Evolutionary conservation across 179 eudicot species (phyloP), one percentile per base, ranked within the genome.

Genomic region (Sideroxylon spinosum): DNA sequence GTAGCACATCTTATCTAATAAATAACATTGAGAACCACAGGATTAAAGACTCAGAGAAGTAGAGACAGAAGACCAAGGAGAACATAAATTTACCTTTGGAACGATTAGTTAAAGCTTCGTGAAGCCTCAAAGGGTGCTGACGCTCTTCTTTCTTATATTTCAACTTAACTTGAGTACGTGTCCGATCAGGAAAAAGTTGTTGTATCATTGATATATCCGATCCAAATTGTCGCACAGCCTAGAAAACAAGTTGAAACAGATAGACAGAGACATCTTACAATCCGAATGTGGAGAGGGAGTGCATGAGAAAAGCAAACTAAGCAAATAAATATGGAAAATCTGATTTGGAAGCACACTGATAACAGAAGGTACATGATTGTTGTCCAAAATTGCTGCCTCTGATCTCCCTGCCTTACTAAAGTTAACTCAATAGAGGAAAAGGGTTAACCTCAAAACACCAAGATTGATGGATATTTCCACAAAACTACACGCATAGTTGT

Each of bases 141-240:
- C 89, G 87, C 78, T 93, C 95, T 83, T 93, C 98, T 82, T 89
- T 90, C 83, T 90, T 93, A 68, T 85, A 93, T 74, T 93, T 93
- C 81, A 89, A 80, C 85, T 88, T 88, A 73, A 93, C 80, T 67
- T 93, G 95, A 13, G 79, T 83, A 49, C 93, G 95, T 7, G 88
- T 84, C 37, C 91, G 89, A 59, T 79, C 95, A 83, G 98, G 97
- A 73, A 93, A 93, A 72, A 88, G 93, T 80, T 88, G 90, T 77
- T 86, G 88, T 76, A 90, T 91, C 92, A 93, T 87, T 14, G 95
- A 88, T 32, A 93, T 80, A 85, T 92, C 95, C 20, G 98, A 83
- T 50, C 98, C 98, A 72, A 93, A 93, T 76, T 93, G 95, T 68
- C 69, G 80, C 48, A 93, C 80, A 80, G 84, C 95, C 98, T 93